Percentiles rank a stretch among this genome's conserved stretches.
phyloP scores from a whole-genome alignment of 148 eudicot species.

The Arctostaphylos glauca region DNA sequence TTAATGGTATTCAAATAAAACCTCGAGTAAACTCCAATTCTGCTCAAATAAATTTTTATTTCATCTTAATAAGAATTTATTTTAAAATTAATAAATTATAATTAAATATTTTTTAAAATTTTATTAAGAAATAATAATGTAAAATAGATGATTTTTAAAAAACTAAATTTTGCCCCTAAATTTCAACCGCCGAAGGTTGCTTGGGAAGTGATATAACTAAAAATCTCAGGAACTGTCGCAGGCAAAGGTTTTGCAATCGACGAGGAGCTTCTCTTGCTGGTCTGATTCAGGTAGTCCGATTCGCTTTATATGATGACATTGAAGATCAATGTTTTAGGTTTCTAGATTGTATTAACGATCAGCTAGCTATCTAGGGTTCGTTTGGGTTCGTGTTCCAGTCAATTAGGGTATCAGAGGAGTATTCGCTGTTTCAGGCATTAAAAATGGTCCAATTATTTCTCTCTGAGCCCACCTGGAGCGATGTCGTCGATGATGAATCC shows the following conservation, averaged over 20 bases:
- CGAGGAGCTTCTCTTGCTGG: too few species aligned
- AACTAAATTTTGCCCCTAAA: too few species aligned
- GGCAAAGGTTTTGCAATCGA: background rate
- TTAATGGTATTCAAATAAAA: too few species aligned
- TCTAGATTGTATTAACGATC: background rate
- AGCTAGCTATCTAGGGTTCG: background rate
- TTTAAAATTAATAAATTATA: too few species aligned
- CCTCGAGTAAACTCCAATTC: too few species aligned
- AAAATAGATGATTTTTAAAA: too few species aligned
- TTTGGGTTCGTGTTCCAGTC: background rate
- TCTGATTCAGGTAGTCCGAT: too few species aligned
- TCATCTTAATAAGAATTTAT: too few species aligned
- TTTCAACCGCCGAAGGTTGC: background rate
- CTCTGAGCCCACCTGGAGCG: constrained; percentile 31
- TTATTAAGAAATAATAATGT: too few species aligned
- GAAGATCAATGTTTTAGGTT: background rate
- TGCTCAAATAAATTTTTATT: too few species aligned
- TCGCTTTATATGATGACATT: background rate
- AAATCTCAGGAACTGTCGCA: background rate
- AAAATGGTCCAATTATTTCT: constrained; percentile 66
- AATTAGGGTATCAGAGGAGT: background rate
- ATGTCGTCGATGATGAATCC: constrained; percentile 25
- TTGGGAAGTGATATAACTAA: too few species aligned
- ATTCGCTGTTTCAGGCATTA: constrained; percentile 9
- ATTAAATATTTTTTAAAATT: too few species aligned